phyloP scores from a whole-genome alignment of 441 rosid species.

The Populus hybrid region DNA sequence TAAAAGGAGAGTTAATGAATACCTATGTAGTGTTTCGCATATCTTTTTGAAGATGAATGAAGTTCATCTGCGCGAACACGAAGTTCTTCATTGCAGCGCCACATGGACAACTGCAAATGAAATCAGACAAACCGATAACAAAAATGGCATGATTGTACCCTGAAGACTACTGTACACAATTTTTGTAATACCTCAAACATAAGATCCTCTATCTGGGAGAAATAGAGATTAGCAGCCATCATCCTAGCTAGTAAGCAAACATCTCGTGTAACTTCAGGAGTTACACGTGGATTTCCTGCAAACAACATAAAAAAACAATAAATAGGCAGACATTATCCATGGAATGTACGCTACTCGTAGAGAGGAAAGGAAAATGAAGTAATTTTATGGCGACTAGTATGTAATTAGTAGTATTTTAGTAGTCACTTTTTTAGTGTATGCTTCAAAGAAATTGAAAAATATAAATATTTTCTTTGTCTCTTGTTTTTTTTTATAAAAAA shows the following conservation, averaged over 20 bases:
- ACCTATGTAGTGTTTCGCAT: slow-evolving; percentile 97
- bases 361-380: no score
- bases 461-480: no score
- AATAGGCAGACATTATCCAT: not conserved
- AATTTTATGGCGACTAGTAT: no score
- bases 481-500: no score
- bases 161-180: not conserved
- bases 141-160: not conserved
- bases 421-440: no score
- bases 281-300: slow-evolving; percentile 75
- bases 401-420: no score
- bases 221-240: slow-evolving; percentile 81
- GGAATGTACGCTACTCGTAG: no score
- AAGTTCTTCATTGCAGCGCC: slow-evolving; percentile 96
- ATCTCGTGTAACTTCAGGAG: slow-evolving; percentile 79
- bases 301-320: not conserved
- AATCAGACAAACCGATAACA: not conserved
- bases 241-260: slow-evolving; percentile 77
- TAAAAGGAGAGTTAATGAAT: not conserved
- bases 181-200: slow-evolving; percentile 60
- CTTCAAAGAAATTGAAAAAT: no score
- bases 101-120: slow-evolving; percentile 82
- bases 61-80: slow-evolving; percentile 68
- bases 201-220: slow-evolving; percentile 69
- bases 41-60: slow-evolving; percentile 64